Conservation (phyloP, 2,329 filamentous ascomycete genomes). For the Colletotrichum tropicale region DNA sequence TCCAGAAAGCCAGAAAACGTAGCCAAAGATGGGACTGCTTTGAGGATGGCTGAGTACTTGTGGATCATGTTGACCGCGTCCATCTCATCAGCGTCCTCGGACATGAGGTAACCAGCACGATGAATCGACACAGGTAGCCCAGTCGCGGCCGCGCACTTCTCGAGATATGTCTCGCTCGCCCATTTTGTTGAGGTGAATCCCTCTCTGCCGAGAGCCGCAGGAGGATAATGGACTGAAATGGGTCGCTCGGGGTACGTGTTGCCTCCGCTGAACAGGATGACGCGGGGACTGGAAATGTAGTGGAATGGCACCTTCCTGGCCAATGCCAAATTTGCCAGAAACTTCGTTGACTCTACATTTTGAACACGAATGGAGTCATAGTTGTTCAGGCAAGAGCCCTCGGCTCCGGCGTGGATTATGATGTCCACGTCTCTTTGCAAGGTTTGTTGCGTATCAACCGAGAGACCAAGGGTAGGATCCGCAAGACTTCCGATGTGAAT, state of each 20-base stretch:
- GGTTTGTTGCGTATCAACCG: background rate
- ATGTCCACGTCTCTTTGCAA: slow-evolving; percentile 33
- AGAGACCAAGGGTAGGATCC: slow-evolving; percentile 40
- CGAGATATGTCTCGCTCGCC: slow-evolving; percentile 36
- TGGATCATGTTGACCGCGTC: slow-evolving; percentile 8
- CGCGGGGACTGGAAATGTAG: slow-evolving; percentile 41
- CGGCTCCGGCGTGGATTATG: slow-evolving; percentile 56
- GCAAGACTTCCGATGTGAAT: slow-evolving; percentile 40
- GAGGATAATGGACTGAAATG: slow-evolving; percentile 26
- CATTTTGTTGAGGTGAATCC: slow-evolving; percentile 39
- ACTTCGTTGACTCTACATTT: slow-evolving; percentile 34
- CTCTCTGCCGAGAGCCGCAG: slow-evolving; percentile 28
- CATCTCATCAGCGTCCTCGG: slow-evolving; percentile 1
- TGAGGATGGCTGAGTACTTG: background rate
- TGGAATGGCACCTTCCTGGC: slow-evolving; percentile 26
- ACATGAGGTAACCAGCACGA: slow-evolving; percentile 24
- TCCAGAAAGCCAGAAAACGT: background rate
- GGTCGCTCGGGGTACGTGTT: slow-evolving; percentile 19
- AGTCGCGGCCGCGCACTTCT: slow-evolving; percentile 18
- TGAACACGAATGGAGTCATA: slow-evolving; percentile 29
- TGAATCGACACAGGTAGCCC: slow-evolving; percentile 31
- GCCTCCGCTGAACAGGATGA: background rate
- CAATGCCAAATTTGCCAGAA: slow-evolving; percentile 28
- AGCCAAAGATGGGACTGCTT: background rate
- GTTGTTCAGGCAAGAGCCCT: slow-evolving; percentile 33